Percentiles rank a stretch among this genome's conserved stretches.
phyloP scores from a whole-genome alignment of 2,329 filamentous ascomycete genomes.

The Fonsecaea nubica region DNA sequence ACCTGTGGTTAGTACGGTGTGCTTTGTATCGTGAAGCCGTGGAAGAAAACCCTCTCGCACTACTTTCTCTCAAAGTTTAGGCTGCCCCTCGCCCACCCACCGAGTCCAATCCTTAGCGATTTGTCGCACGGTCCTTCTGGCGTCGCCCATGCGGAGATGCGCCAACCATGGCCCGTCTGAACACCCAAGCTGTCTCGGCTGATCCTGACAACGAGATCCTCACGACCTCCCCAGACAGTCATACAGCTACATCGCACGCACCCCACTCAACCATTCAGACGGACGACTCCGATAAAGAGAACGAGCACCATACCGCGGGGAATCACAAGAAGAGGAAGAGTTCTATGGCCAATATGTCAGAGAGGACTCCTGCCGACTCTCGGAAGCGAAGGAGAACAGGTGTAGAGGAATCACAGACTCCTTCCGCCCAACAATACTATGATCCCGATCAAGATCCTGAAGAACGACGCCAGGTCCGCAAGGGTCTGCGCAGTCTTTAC shows the following conservation, averaged over 20 bases:
- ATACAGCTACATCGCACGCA: constrained; percentile 11
- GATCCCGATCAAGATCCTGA: constrained; percentile 83
- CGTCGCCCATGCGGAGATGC: constrained; percentile 1
- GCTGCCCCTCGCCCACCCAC: background rate
- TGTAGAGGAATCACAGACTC: constrained; percentile 39
- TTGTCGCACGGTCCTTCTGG: background rate
- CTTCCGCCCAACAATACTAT: constrained; percentile 60
- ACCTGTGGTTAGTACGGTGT: background rate
- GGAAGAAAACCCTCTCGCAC: background rate
- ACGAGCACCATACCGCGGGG: constrained; percentile 42
- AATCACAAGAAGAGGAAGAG: constrained; percentile 53
- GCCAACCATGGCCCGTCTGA: constrained; percentile 37
- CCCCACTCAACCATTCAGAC: constrained; percentile 44
- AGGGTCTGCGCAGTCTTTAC: constrained; percentile 71
- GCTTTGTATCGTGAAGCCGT: background rate
- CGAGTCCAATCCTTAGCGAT: background rate
- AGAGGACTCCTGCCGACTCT: constrained; percentile 36
- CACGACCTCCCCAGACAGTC: constrained; percentile 26
- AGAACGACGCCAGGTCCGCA: constrained; percentile 73
- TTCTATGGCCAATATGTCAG: constrained; percentile 36
- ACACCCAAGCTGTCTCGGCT: constrained; percentile 26
- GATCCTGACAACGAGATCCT: constrained; percentile 54
- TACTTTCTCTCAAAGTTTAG: background rate
- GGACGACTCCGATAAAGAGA: constrained; percentile 59
- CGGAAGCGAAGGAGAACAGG: constrained; percentile 56